Evolutionary conservation across 208 protist species (phyloP).

Genomic region (Leishmania major): DNA sequence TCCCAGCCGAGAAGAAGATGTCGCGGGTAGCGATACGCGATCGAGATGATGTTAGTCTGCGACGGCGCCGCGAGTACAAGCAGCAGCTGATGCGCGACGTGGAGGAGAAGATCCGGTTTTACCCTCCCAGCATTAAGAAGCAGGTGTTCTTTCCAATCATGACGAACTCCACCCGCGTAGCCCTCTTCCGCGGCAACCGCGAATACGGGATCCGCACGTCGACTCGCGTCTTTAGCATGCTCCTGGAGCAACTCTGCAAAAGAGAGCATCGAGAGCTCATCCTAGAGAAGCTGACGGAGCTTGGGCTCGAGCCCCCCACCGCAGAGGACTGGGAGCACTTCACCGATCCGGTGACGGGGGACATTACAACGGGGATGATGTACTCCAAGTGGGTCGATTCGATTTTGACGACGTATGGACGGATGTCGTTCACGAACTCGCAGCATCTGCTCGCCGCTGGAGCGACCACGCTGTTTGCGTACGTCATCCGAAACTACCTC

Average conservation of each 20-base stretch:
- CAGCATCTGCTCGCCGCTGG: background rate
- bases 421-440: background rate
- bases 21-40: constrained; percentile 27
- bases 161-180: background rate
- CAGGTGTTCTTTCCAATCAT: constrained; percentile 69
- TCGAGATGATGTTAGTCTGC: constrained; percentile 53
- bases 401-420: constrained; percentile 10
- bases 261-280: constrained; percentile 50
- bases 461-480: background rate
- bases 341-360: constrained; percentile 56
- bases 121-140: constrained; percentile 51
- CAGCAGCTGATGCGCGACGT: constrained; percentile 48
- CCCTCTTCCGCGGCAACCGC: constrained; percentile 50
- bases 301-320: constrained; percentile 36
- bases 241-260: constrained; percentile 53
- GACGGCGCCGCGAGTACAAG: constrained; percentile 42
- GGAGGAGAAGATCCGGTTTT: constrained; percentile 70
- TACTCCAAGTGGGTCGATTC: constrained; percentile 45
- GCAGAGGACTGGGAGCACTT: constrained; percentile 55
- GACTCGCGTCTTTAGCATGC: constrained; percentile 27
- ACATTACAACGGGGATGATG: constrained; percentile 63
- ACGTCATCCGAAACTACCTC: constrained; percentile 21
- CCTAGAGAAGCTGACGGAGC: constrained; percentile 42
- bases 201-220: constrained; percentile 15
- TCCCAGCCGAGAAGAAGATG: constrained; percentile 8